A percentile compares a stretch with the other conserved stretches of the same genome.
Evolutionary conservation across 1,284 basidiomycete species (phyloP).

Genomic region (Inonotus obliquus): DNA sequence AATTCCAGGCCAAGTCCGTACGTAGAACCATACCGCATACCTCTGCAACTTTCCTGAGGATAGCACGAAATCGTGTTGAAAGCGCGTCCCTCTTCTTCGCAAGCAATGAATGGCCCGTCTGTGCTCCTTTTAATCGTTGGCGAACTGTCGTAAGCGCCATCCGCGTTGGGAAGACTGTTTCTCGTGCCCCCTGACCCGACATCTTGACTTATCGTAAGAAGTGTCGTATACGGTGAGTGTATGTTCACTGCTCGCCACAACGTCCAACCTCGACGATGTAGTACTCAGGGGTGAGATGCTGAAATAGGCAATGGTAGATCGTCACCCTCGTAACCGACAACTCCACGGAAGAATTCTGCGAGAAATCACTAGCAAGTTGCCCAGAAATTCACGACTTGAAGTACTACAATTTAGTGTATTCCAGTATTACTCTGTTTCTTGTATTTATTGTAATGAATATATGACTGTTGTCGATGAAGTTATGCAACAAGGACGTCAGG

Average conservation of each 20-base stretch:
- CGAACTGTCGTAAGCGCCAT: slow-evolving; percentile 96
- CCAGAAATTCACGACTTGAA: not conserved
- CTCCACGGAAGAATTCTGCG: no score
- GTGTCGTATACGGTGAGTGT: not conserved
- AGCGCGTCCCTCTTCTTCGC: slow-evolving; percentile 98
- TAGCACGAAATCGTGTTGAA: slow-evolving; percentile 87
- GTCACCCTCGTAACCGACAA: not conserved
- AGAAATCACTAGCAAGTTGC: no score
- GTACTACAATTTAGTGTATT: not conserved
- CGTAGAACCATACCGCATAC: slow-evolving; percentile 38
- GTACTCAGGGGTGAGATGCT: not conserved
- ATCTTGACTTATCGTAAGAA: slow-evolving; percentile 36
- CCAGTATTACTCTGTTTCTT: not conserved
- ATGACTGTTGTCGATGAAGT: not conserved
- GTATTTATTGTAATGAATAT: not conserved
- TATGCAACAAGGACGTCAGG: not conserved
- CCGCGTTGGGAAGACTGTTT: slow-evolving; percentile 91
- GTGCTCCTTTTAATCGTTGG: slow-evolving; percentile 89
- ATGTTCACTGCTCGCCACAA: not conserved
- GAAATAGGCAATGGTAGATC: not conserved
- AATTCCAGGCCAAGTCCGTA: not conserved
- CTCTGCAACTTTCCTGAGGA: slow-evolving; percentile 91
- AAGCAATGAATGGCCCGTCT: slow-evolving; percentile 94
- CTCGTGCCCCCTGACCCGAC: slow-evolving; percentile 86
- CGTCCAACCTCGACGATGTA: not conserved